Base-by-base conservation (phyloP, 179 eudicot species). In the Corrigiola litoralis region DNA sequence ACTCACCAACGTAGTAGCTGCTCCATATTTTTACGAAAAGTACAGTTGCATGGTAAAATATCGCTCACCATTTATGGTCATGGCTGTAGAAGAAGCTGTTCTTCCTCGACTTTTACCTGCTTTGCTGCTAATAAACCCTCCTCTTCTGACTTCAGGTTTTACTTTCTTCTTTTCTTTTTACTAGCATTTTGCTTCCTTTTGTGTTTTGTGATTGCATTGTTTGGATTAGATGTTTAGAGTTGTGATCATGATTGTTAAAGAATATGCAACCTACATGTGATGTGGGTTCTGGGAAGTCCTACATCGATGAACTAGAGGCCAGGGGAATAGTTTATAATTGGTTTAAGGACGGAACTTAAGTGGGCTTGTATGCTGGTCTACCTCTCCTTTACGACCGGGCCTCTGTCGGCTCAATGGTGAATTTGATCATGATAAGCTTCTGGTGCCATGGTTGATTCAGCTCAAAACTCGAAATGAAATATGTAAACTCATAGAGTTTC, bases 121-220 rank as follows among this genome's bases (percentile, higher is more conserved):
- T 85, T 80, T 60, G 85, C 97, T 31, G 59, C 92, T 7, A 79
- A 85, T 70, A 83, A 72, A 41, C 84, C 81, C 32, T 70, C 87
- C 1, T 29, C 84, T 46, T 79, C 85, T 41, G 81, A 85, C 54
- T 75, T 85, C 69, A 90, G 97, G 97, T 90, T 33, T 34, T 9
- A 2, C 59, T 58, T 65, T 59, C 56, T 25, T 66, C 6, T 37
- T 31, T 1, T 31, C 11, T 13, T 0, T 36, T 29, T 31, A 2
- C 16, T 20, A 17, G 18, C 14, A 9, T 48, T 1, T 42, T 25
- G 32, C 9, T 14, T n/a, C 38, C 40, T 28, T 3, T 21, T 56
- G 6, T 14, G 1, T 37, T 46, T 18, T 16, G 1, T 50, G 23
- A 14, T 61, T 45, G 14, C 6, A 32, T 52, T 17, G 1, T 20